Conservation (phyloP, 345 rosid species). For the Eucalyptus virginea region DNA sequence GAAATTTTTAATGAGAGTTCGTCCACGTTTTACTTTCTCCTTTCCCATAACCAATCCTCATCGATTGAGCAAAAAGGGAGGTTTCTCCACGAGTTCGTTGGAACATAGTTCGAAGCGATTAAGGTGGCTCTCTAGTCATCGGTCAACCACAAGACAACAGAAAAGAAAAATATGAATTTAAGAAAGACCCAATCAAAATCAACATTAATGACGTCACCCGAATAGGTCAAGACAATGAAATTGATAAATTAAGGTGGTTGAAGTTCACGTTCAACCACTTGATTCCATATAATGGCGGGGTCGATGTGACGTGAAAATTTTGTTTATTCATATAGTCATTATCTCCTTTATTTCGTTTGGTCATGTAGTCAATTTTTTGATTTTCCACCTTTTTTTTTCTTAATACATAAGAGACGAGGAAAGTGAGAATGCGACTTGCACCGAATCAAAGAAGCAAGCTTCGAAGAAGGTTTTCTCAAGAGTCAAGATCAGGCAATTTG, state of each 20-base stretch:
- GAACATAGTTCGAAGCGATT: not conserved
- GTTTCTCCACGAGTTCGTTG: not conserved
- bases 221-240: not conserved
- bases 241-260: not conserved
- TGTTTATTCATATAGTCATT: not conserved
- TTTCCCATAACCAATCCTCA: not conserved
- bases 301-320: not conserved
- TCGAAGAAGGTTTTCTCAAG: not conserved
- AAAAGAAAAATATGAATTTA: not conserved
- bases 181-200: not conserved
- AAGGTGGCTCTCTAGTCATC: not conserved
- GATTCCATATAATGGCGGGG: not conserved
- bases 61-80: not conserved
- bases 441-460: not conserved
- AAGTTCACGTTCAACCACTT: not conserved
- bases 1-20: not conserved
- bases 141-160: not conserved
- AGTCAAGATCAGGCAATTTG: not conserved
- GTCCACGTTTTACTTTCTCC: not conserved
- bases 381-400: not conserved
- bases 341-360: not conserved
- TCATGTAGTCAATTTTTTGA: not conserved
- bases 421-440: not conserved
- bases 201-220: not conserved
- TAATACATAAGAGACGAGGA: not conserved